Base-by-base conservation (phyloP, 331 rosid species). In the Cydonia oblonga region DNA sequence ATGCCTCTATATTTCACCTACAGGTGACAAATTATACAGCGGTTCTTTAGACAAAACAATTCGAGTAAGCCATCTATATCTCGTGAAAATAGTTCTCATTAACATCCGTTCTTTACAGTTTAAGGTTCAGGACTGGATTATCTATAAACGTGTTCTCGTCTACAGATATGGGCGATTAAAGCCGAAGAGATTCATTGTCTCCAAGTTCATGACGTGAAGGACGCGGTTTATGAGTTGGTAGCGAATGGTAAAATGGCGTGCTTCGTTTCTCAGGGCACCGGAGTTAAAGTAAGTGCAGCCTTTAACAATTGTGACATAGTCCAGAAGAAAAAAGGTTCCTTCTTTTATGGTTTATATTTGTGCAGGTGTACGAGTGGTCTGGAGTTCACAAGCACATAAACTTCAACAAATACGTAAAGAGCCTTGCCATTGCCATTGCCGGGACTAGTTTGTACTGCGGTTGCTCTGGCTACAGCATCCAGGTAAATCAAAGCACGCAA, bases 11-110 rank as follows among this genome's bases (percentile, higher is more conserved):
- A 64, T 76, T 46, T 52, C 84, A 29, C 65, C 89, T 70, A 79
- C 95, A n/a, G 84, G 80, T 4, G 91, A 87, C 76, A 82, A 76
- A 77, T 68, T 93, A 59, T 93, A 86, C 83, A 93, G 97, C 25
- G 96, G 96, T 59, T 93, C 97, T 75, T 81, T 82, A 22, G 97
- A 93, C 87, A 93, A 90, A 85, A 87, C 97, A 79, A 90, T 93
- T 72, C 85, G 98, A 84, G 98, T 90, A 82, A 70, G 69, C 54
- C 58, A 66, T 65, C 79, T 40, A 40, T 40, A 40, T 3, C 46
- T 11, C 14, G 15, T 11, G 44, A 38, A 9, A 38, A 38, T 38
- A 38, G 14, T 38, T 38, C 44, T 38, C 44, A 38, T 38, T 38
- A 40, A 40, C 46, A 40, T 40, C 46, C 4, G 46, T 40, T 40